Evolutionary conservation across 257 asterid species (phyloP).

Genomic region (Capsicum baccatum): DNA sequence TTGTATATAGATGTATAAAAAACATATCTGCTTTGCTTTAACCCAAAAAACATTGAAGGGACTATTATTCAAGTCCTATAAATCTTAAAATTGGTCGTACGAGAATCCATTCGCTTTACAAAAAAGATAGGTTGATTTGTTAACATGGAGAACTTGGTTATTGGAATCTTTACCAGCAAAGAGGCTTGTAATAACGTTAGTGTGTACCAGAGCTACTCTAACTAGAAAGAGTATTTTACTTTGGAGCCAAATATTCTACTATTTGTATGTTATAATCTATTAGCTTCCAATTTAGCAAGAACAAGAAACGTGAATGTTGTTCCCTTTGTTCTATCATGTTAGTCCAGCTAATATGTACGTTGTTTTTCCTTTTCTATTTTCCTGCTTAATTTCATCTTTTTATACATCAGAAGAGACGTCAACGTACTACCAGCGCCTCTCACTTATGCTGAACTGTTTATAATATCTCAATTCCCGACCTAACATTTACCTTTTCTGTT

Average conservation of each 20-base stretch:
- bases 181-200: neutral
- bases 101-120: neutral
- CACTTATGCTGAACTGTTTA: neutral
- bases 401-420: neutral
- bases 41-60: neutral
- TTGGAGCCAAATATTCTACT: neutral
- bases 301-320: neutral
- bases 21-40: neutral
- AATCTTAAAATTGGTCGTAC: neutral
- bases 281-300: constrained; percentile 13
- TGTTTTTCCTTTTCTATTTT: neutral
- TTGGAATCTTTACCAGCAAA: constrained; percentile 1
- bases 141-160: constrained; percentile 22
- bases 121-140: neutral
- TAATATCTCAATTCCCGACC: neutral
- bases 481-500: neutral
- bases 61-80: constrained; percentile 9
- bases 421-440: neutral
- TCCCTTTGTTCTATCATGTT: neutral
- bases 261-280: neutral
- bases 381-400: neutral
- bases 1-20: neutral
- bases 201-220: neutral
- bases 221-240: neutral
- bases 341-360: neutral